Conservation (phyloP, 163 green algal species). For the Volvox carteri region DNA sequence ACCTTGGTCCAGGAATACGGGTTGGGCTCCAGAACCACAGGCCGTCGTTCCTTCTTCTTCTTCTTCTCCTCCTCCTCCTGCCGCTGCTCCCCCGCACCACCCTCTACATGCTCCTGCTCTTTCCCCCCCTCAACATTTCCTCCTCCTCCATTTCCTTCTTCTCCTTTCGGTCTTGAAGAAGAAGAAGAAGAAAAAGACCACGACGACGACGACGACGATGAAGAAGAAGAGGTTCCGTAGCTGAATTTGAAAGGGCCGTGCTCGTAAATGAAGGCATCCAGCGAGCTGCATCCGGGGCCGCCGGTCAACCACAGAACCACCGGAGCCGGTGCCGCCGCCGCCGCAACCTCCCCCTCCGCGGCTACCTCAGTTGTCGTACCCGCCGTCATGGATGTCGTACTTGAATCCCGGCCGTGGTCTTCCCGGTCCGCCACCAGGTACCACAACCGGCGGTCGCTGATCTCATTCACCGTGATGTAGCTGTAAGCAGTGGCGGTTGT, state of each 20-base stretch:
- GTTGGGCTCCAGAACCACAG: conserved; percentile 73
- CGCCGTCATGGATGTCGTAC: not conserved
- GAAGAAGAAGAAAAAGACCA: too few relatives aligned
- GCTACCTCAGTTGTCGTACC: too few relatives aligned
- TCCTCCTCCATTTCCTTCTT: not conserved
- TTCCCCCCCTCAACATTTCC: not conserved
- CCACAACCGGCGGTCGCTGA: conserved; percentile 60
- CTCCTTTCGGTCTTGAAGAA: not conserved
- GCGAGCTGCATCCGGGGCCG: conserved; percentile 80
- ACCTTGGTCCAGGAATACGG: conserved; percentile 76
- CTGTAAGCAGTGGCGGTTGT: too few relatives aligned
- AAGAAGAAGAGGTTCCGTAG: not conserved
- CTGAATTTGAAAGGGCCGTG: conserved; percentile 79
- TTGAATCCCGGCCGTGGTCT: not conserved
- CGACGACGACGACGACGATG: too few relatives aligned
- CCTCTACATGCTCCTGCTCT: not conserved
- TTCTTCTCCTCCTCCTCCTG: too few relatives aligned
- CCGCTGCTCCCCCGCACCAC: not conserved
- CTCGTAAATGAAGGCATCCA: conserved; percentile 83
- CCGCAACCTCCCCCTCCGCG: too few relatives aligned
- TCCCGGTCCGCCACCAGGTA: conserved; percentile 73
- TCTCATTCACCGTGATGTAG: conserved; percentile 67
- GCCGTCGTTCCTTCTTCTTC: too few relatives aligned
- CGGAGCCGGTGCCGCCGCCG: conserved; percentile 47
- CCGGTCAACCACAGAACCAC: conserved; percentile 87